Percentiles rank a stretch among this genome's conserved stretches.
Evolutionary conservation across 305 asterid genomes (phyloP).

Genomic region (Monarda citriodora): DNA sequence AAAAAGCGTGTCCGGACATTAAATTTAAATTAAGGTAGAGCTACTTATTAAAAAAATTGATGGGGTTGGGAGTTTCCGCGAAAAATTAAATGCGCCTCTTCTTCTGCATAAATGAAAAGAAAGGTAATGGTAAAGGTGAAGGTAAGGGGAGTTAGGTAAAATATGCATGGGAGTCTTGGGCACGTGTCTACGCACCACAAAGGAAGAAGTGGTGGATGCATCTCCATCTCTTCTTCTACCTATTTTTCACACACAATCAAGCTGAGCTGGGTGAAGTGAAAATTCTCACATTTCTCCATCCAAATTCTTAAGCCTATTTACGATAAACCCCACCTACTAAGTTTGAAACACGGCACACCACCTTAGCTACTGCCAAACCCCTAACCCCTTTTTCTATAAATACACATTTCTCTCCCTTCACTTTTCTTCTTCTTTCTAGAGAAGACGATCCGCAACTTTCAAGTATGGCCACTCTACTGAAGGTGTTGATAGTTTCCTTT

Average conservation of each 20-base stretch:
- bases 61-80: too few species aligned
- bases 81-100: too few species aligned
- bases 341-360: not conserved
- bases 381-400: too few species aligned
- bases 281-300: not conserved
- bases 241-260: not conserved
- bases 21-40: too few species aligned
- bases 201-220: not conserved
- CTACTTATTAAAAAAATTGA: too few species aligned
- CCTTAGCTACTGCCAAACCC: not conserved
- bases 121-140: not conserved
- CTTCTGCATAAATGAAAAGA: too few species aligned
- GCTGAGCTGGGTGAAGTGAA: not conserved
- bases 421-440: not conserved
- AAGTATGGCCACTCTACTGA: constrained; percentile 11
- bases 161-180: not conserved
- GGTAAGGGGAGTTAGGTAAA: not conserved
- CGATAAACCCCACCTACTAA: constrained; percentile 15
- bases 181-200: not conserved
- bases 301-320: not conserved
- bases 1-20: too few species aligned
- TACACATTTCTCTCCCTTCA: not conserved
- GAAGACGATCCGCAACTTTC: too few species aligned
- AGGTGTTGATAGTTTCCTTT: constrained; percentile 1
- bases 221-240: constrained; percentile 1